phyloP scores from a whole-genome alignment of 768 basidiomycete species.

The Trametes elegans region DNA sequence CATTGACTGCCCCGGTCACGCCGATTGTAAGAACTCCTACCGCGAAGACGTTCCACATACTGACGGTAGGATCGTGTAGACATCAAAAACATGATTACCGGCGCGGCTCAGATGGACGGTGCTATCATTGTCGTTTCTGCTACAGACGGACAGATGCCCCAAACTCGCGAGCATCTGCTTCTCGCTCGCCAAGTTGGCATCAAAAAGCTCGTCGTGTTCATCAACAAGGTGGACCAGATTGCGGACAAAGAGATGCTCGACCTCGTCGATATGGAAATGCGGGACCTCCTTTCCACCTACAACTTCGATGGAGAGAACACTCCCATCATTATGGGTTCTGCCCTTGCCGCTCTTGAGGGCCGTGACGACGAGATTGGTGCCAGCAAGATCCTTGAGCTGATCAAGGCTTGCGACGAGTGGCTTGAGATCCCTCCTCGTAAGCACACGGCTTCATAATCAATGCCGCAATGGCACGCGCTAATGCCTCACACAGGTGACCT shows the following conservation, averaged over 20 bases:
- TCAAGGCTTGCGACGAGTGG: slow-evolving; percentile 90
- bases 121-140: slow-evolving; percentile 97
- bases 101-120: slow-evolving; percentile 97
- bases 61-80: slow-evolving; percentile 42
- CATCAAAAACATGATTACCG: slow-evolving; percentile 99
- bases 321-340: slow-evolving; percentile 98
- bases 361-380: slow-evolving; percentile 77
- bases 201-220: slow-evolving; percentile 96
- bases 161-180: slow-evolving; percentile 96
- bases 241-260: slow-evolving; percentile 98
- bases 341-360: slow-evolving; percentile 91
- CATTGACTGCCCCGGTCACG: slow-evolving; percentile 96
- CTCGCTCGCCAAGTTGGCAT: slow-evolving; percentile 98
- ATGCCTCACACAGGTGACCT: slow-evolving; percentile 70
- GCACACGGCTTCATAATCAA: slow-evolving; percentile 29
- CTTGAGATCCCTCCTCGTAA: slow-evolving; percentile 88
- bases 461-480: background rate
- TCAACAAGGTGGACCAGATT: slow-evolving; percentile 98
- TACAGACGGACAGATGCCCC: slow-evolving; percentile 99
- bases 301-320: slow-evolving; percentile 97
- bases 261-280: slow-evolving; percentile 99
- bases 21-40: slow-evolving; percentile 71
- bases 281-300: slow-evolving; percentile 88
- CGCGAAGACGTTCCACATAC: slow-evolving; percentile 7
- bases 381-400: slow-evolving; percentile 76